Base-by-base conservation (phyloP, 1,139 yeast species). In the Yamadazyma triangularis region DNA sequence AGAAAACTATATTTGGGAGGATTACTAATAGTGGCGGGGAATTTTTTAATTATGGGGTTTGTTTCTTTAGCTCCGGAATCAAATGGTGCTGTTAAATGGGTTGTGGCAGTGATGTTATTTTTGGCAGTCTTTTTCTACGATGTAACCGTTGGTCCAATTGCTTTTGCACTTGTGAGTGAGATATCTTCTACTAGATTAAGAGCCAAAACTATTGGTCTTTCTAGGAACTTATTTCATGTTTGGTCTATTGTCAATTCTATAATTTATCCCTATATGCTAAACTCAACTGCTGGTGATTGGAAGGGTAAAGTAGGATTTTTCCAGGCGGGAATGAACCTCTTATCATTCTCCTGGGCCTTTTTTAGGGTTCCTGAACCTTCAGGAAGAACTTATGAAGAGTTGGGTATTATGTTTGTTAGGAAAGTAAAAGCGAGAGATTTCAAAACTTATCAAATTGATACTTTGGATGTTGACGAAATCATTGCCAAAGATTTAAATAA, bases 291-390 rank as follows among this genome's bases (percentile, higher is more conserved):
- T n/a, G 72, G 75, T 58, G 62, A 72, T 43, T 62, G 75, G 73
- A 60, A 68, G 39, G 82, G 78, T 21, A 73, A 74, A 51, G 61
- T 77, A 15, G 79, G 73, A 3, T 73, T 71, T 47, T 60, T 77
- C 43, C 76, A 73, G 67, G 75, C 71, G 14, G 79, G 70, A 1
- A 51, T 71, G 25, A 57, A 70, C n/a, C 40, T 67, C 3, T n/a
- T 60, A 12, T 51, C 59, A 28, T 46, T 55, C 22, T 35, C 61
- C 27, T 70, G 79, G 79, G 45, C 60, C 21, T 71, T 50, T 50
- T 74, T 74, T 50, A 64, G 74, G 30, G 56, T 77, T 29, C 84
- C 84, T 5, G 83, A 77, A 45, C 70, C 80, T 13, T 62, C 58
- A 47, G 68, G 62, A 31, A 64, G 81, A 47, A 73, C 80, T 4